A percentile compares a stretch with the other conserved stretches of the same genome.
These are phyloP conservation scores for Choricystis sp. DNA, from an alignment of 139 green algal species.

Conservation along the genomic window DNA sequence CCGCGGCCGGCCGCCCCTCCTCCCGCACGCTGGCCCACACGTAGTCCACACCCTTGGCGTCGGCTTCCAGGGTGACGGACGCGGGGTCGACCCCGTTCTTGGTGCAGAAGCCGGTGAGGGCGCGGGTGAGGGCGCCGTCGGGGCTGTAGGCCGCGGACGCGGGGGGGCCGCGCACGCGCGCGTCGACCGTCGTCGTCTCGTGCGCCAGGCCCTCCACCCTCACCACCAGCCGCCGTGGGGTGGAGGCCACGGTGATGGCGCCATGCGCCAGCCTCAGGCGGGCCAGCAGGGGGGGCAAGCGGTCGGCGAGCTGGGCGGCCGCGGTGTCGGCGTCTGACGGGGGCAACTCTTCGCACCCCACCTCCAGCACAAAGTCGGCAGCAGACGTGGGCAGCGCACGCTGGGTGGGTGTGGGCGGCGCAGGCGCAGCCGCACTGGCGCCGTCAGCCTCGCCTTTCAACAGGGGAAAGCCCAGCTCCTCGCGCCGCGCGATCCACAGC, in stretches of 20 bases:
- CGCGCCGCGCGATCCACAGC: constrained; percentile 73
- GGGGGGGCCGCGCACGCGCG: constrained; percentile 71
- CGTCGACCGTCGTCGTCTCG: constrained; percentile 31
- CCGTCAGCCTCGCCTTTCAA: background rate
- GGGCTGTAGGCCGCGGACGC: constrained; percentile 58
- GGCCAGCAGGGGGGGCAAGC: constrained; percentile 53
- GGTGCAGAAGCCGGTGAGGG: constrained; percentile 78
- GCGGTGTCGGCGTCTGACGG: constrained; percentile 66
- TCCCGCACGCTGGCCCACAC: constrained; percentile 57
- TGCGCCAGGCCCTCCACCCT: constrained; percentile 53
- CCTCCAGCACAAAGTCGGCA: constrained; percentile 77
- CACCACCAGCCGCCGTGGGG: constrained; percentile 68
- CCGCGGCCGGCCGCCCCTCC: constrained; percentile 26
- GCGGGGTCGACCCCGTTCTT: constrained; percentile 60
- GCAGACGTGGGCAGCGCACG: background rate
- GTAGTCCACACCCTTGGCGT: constrained; percentile 87
- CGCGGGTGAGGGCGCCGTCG: constrained; percentile 63
- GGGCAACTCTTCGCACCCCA: constrained; percentile 95
- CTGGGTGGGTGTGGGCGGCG: background rate
- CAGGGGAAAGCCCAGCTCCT: constrained; percentile 81
- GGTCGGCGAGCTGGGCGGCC: constrained; percentile 58
- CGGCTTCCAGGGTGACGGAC: constrained; percentile 31
- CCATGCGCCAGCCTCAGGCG: constrained; percentile 54
- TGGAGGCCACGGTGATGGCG: constrained; percentile 54
- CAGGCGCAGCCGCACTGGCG: constrained; percentile 26